Base-by-base conservation (phyloP, 306 rosid genomes). In the Dryas drummondii region DNA sequence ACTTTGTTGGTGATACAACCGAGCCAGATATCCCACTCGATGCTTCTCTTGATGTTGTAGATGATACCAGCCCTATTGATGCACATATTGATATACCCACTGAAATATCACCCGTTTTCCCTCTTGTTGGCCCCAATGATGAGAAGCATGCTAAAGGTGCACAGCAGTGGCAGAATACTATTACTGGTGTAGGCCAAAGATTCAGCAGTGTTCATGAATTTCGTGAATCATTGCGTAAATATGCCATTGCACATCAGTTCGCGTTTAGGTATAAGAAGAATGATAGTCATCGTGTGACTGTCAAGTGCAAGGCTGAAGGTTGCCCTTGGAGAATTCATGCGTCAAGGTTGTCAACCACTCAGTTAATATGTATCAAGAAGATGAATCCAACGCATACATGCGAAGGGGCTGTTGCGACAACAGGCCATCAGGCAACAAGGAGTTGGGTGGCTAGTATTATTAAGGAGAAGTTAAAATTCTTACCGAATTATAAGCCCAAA, bases 261-360 rank as follows among this genome's bases (percentile, higher is more conserved):
- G 97, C 98, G 32, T 94, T 94, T 82, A 87, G 82, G 81, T 94
- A 94, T 86, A 91, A 94, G 86, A 94, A 94, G 86, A 94, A 94
- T 75, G 98, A 94, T 79, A 94, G 97, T 83, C 98, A 94, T 79
- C 97, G 98, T 5, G 97, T 94, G 74, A 94, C 98, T 59, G 98
- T 94, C 76, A 94, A 91, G 87, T 94, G 98, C 84, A 94, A 94
- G 83, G 94, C 96, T n/a, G 98, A 94, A 76, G 96, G 96, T 69
- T 94, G 98, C 76, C 97, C 92, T 22, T 94, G 98, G 98, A 90
- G 98, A 85, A 94, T 94, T 79, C 98, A 94, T 79, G 98, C 98
- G 42, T 94, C 98, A 9, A 89, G 97, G 86, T 76, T 94, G 80
- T 94, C 98, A 15, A 91, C 93, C 14, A 91, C 98, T 66, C 98